phyloP scores from a whole-genome alignment of 306 rosid genomes.

The Purshia tridentata region DNA sequence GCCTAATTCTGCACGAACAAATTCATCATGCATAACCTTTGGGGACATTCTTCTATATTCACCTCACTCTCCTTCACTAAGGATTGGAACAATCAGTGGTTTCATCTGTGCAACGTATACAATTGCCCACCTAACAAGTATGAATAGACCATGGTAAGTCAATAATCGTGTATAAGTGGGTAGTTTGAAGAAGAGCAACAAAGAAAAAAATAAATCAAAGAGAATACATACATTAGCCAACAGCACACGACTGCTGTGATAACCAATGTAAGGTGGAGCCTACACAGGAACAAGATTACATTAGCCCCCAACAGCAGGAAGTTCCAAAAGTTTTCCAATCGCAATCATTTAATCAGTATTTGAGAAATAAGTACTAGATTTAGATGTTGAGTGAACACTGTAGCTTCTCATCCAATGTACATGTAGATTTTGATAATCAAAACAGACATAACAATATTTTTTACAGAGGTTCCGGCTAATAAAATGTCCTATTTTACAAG shows the following conservation, averaged over 20 bases:
- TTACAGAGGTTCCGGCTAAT: neutral
- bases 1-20: neutral
- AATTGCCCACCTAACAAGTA: conserved; percentile 85
- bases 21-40: too few relatives aligned
- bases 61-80: conserved; percentile 69
- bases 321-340: neutral
- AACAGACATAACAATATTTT: neutral
- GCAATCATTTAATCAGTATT: neutral
- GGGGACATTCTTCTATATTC: neutral
- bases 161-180: neutral
- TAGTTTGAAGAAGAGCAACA: neutral
- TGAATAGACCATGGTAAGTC: conserved; percentile 6
- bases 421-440: neutral
- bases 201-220: conserved; percentile 9
- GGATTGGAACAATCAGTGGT: conserved; percentile 92
- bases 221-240: conserved; percentile 88
- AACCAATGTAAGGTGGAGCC: conserved; percentile 83
- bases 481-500: neutral
- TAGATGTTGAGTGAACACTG: neutral
- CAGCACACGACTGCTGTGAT: conserved; percentile 85
- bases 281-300: conserved; percentile 27
- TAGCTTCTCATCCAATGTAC: neutral
- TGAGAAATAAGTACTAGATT: too few relatives aligned
- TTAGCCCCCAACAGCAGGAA: neutral
- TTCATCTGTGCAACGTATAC: conserved; percentile 98